These are phyloP conservation scores for Mycosphaerella sp. DNA, from an alignment of 2,329 filamentous ascomycete genomes.

Conservation along the genomic window DNA sequence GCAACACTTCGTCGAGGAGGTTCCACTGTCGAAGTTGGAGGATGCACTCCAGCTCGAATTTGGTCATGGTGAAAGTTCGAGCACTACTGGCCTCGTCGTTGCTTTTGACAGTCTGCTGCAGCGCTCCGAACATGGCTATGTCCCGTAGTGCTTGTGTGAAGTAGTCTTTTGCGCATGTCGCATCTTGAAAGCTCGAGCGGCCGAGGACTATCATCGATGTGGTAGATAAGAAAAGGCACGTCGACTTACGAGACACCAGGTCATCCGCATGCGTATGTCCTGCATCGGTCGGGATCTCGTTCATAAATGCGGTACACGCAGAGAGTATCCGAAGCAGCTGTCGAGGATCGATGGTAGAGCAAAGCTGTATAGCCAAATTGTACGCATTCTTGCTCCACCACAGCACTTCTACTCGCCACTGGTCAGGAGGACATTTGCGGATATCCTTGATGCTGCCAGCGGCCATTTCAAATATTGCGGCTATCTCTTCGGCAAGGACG, in stretches of 20 bases:
- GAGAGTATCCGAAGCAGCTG: conserved; percentile 51
- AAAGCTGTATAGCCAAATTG: conserved; percentile 63
- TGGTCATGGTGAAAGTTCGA: conserved; percentile 53
- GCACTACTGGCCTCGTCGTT: conserved; percentile 33
- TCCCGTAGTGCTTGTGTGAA: conserved; percentile 59
- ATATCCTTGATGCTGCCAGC: conserved; percentile 41
- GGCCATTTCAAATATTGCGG: conserved; percentile 48
- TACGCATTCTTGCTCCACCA: conserved; percentile 83
- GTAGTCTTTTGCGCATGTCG: conserved; percentile 49
- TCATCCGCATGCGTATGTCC: conserved; percentile 14
- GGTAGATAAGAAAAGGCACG: conserved; percentile 62
- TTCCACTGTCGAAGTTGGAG: conserved; percentile 62
- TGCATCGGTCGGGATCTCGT: conserved; percentile 19
- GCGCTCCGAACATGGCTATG: conserved; percentile 48
- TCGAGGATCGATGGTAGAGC: conserved; percentile 50
- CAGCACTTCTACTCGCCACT: conserved; percentile 57
- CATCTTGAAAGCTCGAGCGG: conserved; percentile 39
- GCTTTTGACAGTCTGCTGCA: conserved; percentile 32
- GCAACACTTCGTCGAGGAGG: conserved; percentile 55
- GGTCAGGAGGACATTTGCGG: conserved; percentile 35
- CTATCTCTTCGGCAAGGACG: conserved; percentile 44
- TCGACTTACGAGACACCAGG: conserved; percentile 50
- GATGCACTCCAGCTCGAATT: conserved; percentile 74
- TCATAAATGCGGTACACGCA: conserved; percentile 36
- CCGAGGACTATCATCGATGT: conserved; percentile 45